Percentiles rank a stretch among this genome's conserved stretches.
Evolutionary conservation across 148 eudicot genomes (phyloP).

Genomic region (Cornus kousa): DNA sequence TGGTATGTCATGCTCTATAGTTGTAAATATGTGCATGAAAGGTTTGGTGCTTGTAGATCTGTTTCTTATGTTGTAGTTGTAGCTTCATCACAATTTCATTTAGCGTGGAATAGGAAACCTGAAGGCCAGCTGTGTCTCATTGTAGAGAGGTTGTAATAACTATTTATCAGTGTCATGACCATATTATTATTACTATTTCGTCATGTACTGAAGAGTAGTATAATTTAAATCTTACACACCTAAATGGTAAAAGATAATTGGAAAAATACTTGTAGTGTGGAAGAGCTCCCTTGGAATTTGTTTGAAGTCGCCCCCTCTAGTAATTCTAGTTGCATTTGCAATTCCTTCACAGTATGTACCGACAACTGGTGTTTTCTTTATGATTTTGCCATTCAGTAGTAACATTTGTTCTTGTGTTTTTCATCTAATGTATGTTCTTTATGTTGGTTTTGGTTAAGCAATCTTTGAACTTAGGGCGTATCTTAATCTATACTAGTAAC

Average conservation of each 20-base stretch:
- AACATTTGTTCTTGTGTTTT: no score
- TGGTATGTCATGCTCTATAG: neutral
- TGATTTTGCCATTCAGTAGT: no score
- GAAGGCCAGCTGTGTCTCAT: neutral
- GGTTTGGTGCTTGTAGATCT: slow-evolving; percentile 4
- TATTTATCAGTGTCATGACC: slow-evolving; percentile 4
- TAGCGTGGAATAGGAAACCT: neutral
- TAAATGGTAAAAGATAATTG: no score
- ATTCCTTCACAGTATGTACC: no score
- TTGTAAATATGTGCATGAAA: slow-evolving; percentile 5
- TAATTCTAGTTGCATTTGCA: no score
- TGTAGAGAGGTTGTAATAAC: slow-evolving; percentile 26
- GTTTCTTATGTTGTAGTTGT: neutral
- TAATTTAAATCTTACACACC: neutral
- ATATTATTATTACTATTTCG: neutral
- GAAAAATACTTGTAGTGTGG: neutral
- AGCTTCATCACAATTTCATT: slow-evolving; percentile 7
- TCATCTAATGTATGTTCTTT: no score
- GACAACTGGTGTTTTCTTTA: no score
- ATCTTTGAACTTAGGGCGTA: no score
- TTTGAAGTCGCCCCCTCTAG: no score
- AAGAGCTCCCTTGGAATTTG: no score
- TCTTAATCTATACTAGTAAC: no score
- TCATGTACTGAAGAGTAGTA: neutral
- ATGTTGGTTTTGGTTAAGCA: no score